Base-by-base conservation (phyloP, 2,329 filamentous ascomycete species). In the Cladosporium sp. region DNA sequence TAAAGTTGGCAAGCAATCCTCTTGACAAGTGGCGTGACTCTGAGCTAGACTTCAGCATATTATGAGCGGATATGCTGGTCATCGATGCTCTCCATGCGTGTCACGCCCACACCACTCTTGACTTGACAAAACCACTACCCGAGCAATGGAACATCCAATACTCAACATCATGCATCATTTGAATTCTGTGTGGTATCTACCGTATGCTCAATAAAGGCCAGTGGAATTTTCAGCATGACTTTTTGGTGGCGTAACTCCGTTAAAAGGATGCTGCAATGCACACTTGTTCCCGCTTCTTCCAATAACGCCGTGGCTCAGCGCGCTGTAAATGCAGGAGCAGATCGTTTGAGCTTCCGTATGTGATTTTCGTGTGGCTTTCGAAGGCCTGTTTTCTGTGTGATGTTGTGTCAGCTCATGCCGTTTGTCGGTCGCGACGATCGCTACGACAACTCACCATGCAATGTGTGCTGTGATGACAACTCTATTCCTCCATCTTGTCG, bases 401-500 rank as follows among this genome's bases (percentile, higher is more conserved):
- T 28, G n/a, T 57, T 2, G n/a, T 57, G 33, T 57, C 31, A 57
- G 55, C 33, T 21, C 31, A 28, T 35, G 33, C 31, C 11, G 26
- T 23, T 29, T 35, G 35, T 23, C 14, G 31, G n/a, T 12, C n/a
- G 33, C 14, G 26, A 21, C 18, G 28, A 56, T 28, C 49, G 18
- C 21, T 21, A 28, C 52, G 8, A 18, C 50, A 26, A 31, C 55
- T 23, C 21, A 57, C 55, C 55, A 57, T 57, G 33, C 55, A 57
- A 57, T n/a, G 33, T 35, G 55, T 35, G n/a, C 2, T 8, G n/a
- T n/a, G 40, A 46, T 7, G 18, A 56, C n/a, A 16, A 5, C 8
- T 49, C 31, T 59, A 74, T 37, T 89, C 86, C 74, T 89, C 85
- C 90, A 92, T 92, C 80, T 88, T 87, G 69, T 91, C 89, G 46